Evolutionary conservation across 148 eudicot genomes (phyloP), one percentile per base, ranked within the genome.

Genomic region (Vaccinium darrowii): DNA sequence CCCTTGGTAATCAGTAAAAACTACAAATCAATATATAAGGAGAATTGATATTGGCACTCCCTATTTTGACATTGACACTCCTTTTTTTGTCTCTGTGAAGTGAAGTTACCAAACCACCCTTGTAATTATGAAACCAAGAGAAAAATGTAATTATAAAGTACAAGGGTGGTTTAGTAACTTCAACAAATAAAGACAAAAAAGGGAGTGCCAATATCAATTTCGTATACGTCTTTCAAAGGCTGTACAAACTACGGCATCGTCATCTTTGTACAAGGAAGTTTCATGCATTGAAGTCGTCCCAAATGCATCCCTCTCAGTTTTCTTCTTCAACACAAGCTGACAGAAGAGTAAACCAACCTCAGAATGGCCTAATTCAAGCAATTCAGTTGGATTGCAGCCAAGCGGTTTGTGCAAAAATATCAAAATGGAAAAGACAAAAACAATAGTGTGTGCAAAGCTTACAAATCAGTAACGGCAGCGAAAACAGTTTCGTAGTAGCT

Each of bases 201-300:
- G 1, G 36, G 36, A 33, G 36, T 33, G 36, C 1, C 36, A 33
- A 33, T 33, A 33, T 33, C 36, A 33, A 33, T n/a, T n/a, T n/a
- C n/a, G n/a, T n/a, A n/a, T n/a, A n/a, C n/a, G n/a, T 27, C 33
- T 69, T 69, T 69, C 74, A 69, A 27, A 69, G 30, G 74, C 74
- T 69, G 74, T 69, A 69, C 74, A 69, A 16, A 30, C 39, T 69
- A 13, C 0, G 71, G 71, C 71, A 25, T 23, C 11, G 15, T 69
- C 39, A 13, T 27, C 39, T 69, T 30, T 69, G 74, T 69, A 69
- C 74, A 69, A 69, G 39, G 74, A 69, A 27, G 12, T 65, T 65
- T 5, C 14, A 25, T 33, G 74, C 0, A 43, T 67, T 25, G 73
- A 67, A 11, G 39, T 69, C 39, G 0, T 69, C 74, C 74, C 74